These are phyloP conservation scores for Suillus subaureus DNA, from an alignment of 768 basidiomycete species.

Conservation along the genomic window DNA sequence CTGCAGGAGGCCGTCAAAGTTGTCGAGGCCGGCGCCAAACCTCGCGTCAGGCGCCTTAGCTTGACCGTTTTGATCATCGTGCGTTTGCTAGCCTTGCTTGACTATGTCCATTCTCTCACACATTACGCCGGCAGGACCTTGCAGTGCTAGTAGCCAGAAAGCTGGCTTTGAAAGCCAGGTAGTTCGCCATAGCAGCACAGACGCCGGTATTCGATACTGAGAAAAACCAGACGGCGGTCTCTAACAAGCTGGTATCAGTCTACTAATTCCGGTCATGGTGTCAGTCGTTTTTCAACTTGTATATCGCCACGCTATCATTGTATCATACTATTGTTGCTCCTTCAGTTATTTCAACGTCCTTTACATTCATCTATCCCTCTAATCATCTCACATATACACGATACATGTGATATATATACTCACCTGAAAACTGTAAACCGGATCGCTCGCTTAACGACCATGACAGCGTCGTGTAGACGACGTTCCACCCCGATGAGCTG, in stretches of 20 bases:
- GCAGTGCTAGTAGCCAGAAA: slow-evolving; percentile 19
- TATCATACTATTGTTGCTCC: neutral
- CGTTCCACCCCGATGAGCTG: slow-evolving; percentile 99
- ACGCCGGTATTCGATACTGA: neutral
- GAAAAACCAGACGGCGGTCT: neutral
- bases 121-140: slow-evolving; percentile 23
- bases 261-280: neutral
- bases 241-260: neutral
- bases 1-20: slow-evolving; percentile 14
- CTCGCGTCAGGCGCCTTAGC: slow-evolving; percentile 18
- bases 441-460: slow-evolving; percentile 99
- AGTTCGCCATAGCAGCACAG: neutral
- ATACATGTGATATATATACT: neutral
- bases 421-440: slow-evolving; percentile 21
- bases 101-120: slow-evolving; percentile 10
- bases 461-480: slow-evolving; percentile 96
- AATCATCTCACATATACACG: neutral
- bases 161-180: neutral
- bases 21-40: neutral
- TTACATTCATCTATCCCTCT: neutral
- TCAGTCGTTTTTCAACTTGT: neutral
- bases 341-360: neutral
- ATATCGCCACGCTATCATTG: neutral
- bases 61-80: slow-evolving; percentile 26
- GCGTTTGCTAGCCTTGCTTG: slow-evolving; percentile 11